Evolutionary conservation across 2,329 filamentous ascomycete species (phyloP).

Genomic region (Myotisia sp.): DNA sequence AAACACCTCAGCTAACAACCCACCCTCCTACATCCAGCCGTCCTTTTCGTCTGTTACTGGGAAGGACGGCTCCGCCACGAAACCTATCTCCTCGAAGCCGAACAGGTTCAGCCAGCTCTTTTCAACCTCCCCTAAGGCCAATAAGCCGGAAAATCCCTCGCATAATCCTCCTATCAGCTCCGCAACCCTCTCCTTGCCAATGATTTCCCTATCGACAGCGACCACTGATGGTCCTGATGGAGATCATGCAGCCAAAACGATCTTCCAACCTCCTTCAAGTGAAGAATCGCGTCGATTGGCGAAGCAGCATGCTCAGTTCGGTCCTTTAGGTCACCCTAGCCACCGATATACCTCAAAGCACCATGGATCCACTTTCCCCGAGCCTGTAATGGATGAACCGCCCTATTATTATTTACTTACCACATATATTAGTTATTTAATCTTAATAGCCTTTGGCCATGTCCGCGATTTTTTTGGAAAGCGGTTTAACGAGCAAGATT

Average conservation of each 20-base stretch:
- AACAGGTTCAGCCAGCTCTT: slow-evolving; percentile 74
- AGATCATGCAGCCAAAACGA: slow-evolving; percentile 60
- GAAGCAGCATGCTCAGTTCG: slow-evolving; percentile 79
- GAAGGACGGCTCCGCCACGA: slow-evolving; percentile 39
- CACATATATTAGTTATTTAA: slow-evolving; percentile 94
- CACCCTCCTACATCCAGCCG: slow-evolving; percentile 36
- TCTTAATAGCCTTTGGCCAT: slow-evolving; percentile 90
- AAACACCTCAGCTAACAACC: slow-evolving; percentile 43
- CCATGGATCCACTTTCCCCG: slow-evolving; percentile 61
- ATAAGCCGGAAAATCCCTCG: slow-evolving; percentile 48
- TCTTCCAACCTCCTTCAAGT: slow-evolving; percentile 79
- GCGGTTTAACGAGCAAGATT: slow-evolving; percentile 75
- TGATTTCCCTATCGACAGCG: slow-evolving; percentile 80
- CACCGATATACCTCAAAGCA: slow-evolving; percentile 86
- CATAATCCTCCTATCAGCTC: slow-evolving; percentile 53
- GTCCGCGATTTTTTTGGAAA: slow-evolving; percentile 97
- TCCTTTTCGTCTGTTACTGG: slow-evolving; percentile 36
- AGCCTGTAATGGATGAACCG: slow-evolving; percentile 84
- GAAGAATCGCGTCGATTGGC: slow-evolving; percentile 64
- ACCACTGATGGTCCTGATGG: slow-evolving; percentile 59
- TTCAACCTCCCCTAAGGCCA: slow-evolving; percentile 58
- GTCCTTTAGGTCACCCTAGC: slow-evolving; percentile 61
- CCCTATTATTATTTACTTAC: slow-evolving; percentile 95
- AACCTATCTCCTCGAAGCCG: slow-evolving; percentile 44
- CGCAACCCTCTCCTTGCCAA: slow-evolving; percentile 65